Conservation (phyloP, 352 stramenopile genomes). For the Globisporangium camurandrum region DNA sequence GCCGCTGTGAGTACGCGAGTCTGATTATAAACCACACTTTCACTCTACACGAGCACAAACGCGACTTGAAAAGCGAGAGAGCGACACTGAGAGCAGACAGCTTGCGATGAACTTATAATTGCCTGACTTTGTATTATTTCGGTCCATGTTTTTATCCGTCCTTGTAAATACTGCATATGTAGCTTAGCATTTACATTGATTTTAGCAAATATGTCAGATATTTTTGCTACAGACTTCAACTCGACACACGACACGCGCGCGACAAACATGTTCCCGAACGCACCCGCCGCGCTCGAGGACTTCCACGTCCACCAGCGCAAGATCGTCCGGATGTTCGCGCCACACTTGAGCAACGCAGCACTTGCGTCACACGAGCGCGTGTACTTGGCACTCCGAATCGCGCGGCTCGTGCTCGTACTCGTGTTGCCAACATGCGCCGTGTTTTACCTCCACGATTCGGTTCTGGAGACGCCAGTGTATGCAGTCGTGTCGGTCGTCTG, state of each 20-base stretch:
- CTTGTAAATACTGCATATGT: too few relatives aligned
- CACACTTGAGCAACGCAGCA: constrained; percentile 45
- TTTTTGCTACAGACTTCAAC: not conserved
- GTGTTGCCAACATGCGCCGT: constrained; percentile 39
- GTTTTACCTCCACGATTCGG: constrained; percentile 41
- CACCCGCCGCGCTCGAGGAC: constrained; percentile 19
- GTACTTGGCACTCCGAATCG: constrained; percentile 47
- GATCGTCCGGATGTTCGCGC: constrained; percentile 66
- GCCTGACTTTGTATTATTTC: not conserved
- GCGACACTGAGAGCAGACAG: not conserved
- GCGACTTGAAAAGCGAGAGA: not conserved
- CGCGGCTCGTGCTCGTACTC: constrained; percentile 44
- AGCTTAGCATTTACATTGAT: not conserved
- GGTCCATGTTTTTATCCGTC: too few relatives aligned
- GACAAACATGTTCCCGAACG: constrained; percentile 22
- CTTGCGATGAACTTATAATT: not conserved
- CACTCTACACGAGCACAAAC: too few relatives aligned
- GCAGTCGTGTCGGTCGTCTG: constrained; percentile 45
- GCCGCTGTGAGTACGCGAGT: constrained; percentile 1
- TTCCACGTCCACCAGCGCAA: constrained; percentile 58
- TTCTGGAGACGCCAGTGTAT: constrained; percentile 55
- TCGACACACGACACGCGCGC: not conserved
- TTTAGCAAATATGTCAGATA: not conserved
- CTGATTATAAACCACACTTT: too few relatives aligned
- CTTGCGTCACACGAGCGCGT: constrained; percentile 42